Evolutionary conservation across 2,329 filamentous ascomycete species (phyloP).

Genomic region (Claviceps pusilla): DNA sequence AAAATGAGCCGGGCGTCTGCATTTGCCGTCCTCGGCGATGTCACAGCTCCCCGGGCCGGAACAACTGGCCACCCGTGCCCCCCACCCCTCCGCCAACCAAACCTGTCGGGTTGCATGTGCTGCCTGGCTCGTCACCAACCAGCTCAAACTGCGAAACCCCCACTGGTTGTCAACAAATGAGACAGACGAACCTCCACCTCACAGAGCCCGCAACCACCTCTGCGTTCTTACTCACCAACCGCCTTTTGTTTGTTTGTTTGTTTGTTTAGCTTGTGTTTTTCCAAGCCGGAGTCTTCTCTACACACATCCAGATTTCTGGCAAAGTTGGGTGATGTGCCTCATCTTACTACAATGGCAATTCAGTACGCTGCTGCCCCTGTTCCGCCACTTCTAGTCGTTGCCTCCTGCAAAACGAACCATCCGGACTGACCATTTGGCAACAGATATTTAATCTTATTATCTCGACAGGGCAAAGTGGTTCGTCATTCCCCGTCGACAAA

Average conservation of each 20-base stretch:
- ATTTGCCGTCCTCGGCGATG: no score
- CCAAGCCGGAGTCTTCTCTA: not conserved
- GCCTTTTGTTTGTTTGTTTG: not conserved
- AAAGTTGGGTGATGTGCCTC: constrained; percentile 9
- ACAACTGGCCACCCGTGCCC: not conserved
- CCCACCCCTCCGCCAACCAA: no score
- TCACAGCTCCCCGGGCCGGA: not conserved
- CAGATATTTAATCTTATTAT: constrained; percentile 95
- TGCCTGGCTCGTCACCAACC: not conserved
- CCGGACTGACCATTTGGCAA: not conserved
- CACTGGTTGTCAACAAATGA: not conserved
- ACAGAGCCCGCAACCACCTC: not conserved
- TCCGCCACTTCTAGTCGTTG: not conserved
- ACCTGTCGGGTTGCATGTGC: not conserved
- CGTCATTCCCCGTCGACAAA: constrained; percentile 23
- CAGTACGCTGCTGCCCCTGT: constrained; percentile 21
- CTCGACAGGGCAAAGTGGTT: constrained; percentile 98
- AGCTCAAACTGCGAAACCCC: no score
- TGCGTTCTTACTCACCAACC: not conserved
- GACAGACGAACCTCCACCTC: constrained; percentile 2
- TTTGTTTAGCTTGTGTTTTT: not conserved
- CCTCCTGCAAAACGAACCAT: constrained; percentile 9
- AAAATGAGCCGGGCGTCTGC: no score
- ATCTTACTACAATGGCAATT: constrained; percentile 25
- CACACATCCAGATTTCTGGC: constrained; percentile 4